Base-by-base conservation (phyloP, 176 grass and related monocot genomes). In the Hsuehochloa calcarea region DNA sequence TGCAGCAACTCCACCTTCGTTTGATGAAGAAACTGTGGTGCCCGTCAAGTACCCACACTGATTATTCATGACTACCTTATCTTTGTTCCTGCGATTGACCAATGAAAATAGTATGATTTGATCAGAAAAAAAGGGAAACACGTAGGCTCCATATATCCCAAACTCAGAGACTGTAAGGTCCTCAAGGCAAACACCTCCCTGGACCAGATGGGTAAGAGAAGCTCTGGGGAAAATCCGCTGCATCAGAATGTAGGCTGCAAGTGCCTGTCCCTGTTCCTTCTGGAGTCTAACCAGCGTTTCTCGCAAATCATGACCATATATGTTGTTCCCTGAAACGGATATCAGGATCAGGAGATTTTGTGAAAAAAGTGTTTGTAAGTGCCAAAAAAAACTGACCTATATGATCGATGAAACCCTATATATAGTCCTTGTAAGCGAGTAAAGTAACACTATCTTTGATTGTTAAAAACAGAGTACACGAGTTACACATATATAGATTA, bases 231-330 rank as follows among this genome's bases (percentile, higher is more conserved):
- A 98, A 80, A 98, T 98, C 46, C 96, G 88, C 79, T 98, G 96
- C 96, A 98, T 98, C 79, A 98, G 66, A 87, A 98, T 98, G 74
- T 92, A 98, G 10, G 93, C 93, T 26, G 89, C 93, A 93, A 98
- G 87, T 72, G 86, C 88, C 77, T 95, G 85, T 5, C 78, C 87
- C 76, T 88, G 82, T 83, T 92, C 68, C 70, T 90, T 89, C 62
- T 89, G 79, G 63, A 95, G 86, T 27, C 67, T 98, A 12, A 87
- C 67, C 68, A 98, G 83, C 0, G 34, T 92, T 78, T 92, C 87
- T 83, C 51, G 77, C 64, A 98, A 85, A 89, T 87, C 87, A 3
- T 88, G 77, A 86, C 91, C 91, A 68, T 98, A 98, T 46, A 92
- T 89, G 54, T 98, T 98, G 80, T 98, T 95, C 38, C 96, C 93